These are phyloP conservation scores for Fraxinus latifolia DNA, from an alignment of 305 asterid genomes.

Conservation along the genomic window DNA sequence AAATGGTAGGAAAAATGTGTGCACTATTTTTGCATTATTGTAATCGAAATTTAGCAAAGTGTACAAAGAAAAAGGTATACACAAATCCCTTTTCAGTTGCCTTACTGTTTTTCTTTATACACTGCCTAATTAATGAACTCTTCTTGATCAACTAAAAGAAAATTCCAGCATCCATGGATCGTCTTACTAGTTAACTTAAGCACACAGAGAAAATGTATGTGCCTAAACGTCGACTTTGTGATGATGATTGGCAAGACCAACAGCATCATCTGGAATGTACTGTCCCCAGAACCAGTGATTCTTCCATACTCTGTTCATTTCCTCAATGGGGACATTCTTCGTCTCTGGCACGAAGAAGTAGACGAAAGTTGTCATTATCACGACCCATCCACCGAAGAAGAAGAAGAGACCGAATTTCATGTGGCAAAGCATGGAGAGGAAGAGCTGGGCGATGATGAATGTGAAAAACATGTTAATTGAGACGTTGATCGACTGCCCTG, in stretches of 20 bases:
- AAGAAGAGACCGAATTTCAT: conserved; percentile 52
- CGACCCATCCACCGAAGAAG: conserved; percentile 50
- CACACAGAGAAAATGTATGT: not conserved
- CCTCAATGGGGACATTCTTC: conserved; percentile 61
- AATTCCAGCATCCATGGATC: not conserved
- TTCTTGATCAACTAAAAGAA: not conserved
- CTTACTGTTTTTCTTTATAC: not conserved
- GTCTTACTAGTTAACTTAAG: not conserved
- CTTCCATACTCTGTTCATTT: conserved; percentile 52
- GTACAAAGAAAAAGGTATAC: not conserved
- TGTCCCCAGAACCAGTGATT: conserved; percentile 57
- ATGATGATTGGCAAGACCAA: conserved; percentile 29
- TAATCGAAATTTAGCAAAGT: not conserved
- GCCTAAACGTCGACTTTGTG: not conserved
- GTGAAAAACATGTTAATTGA: conserved; percentile 61
- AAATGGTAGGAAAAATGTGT: not conserved
- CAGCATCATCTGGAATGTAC: conserved; percentile 46
- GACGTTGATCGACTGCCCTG: conserved; percentile 54
- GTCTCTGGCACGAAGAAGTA: conserved; percentile 59
- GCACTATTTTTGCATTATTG: not conserved
- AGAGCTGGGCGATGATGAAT: conserved; percentile 48
- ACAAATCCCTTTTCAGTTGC: not conserved
- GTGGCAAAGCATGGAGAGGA: conserved; percentile 49
- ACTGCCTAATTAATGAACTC: not conserved
- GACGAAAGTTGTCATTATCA: conserved; percentile 42